Evolutionary conservation across 306 rosid genomes (phyloP).

Genomic region (Citrullus colocynthis): DNA sequence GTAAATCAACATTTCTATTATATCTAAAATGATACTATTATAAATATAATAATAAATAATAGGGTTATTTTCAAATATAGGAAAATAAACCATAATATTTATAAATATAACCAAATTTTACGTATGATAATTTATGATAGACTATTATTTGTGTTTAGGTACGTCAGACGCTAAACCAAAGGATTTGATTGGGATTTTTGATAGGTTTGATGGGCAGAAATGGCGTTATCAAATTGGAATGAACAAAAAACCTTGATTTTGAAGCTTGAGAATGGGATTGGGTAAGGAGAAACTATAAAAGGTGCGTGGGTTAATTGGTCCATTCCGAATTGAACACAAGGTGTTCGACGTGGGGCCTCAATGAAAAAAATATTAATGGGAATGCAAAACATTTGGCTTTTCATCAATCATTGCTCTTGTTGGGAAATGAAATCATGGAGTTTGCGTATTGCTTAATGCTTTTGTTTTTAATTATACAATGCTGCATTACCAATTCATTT

Average conservation of each 20-base stretch:
- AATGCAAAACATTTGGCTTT: neutral
- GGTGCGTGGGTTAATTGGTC: constrained; percentile 3
- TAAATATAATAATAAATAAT: too few relatives aligned
- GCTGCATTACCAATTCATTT: neutral
- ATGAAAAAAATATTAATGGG: neutral
- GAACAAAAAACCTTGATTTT: neutral
- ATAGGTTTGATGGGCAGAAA: neutral
- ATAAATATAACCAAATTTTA: too few relatives aligned
- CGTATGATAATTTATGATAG: too few relatives aligned
- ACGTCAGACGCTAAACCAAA: too few relatives aligned
- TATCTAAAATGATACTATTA: too few relatives aligned
- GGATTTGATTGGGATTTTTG: too few relatives aligned
- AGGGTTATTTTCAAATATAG: too few relatives aligned
- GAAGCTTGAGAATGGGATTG: neutral
- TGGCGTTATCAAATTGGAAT: neutral
- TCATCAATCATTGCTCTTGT: neutral
- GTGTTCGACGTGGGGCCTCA: constrained; percentile 10
- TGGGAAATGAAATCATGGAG: neutral
- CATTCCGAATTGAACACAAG: neutral
- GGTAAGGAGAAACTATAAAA: neutral
- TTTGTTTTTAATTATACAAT: neutral
- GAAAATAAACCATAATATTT: too few relatives aligned
- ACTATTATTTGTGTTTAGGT: too few relatives aligned
- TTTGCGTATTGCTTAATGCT: neutral
- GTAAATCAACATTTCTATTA: too few relatives aligned